Percentiles rank a stretch among this genome's conserved stretches.
phyloP scores from a whole-genome alignment of 148 eudicot genomes.

The Fagopyrum homotropicum region DNA sequence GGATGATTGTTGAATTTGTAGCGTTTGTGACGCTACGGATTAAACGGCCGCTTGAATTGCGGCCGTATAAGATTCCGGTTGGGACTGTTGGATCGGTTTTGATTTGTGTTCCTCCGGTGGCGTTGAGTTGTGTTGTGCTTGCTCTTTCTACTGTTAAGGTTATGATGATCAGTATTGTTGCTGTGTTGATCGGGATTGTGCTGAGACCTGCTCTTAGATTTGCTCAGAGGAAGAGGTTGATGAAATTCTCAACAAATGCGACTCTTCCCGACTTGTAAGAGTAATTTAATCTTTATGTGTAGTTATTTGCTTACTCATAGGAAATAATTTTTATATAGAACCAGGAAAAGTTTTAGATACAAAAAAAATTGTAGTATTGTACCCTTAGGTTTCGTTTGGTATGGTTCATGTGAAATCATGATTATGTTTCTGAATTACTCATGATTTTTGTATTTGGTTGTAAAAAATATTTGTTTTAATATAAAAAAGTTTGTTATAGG shows the following conservation, averaged over 20 bases:
- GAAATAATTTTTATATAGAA: too few species aligned
- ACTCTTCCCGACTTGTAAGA: constrained; percentile 15
- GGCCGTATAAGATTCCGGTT: constrained; percentile 33
- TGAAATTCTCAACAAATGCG: constrained; percentile 20
- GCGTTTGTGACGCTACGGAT: constrained; percentile 31
- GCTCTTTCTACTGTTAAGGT: constrained; percentile 26
- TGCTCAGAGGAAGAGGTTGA: constrained; percentile 21
- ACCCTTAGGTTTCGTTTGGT: too few species aligned
- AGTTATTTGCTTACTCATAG: too few species aligned
- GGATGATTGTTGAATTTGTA: constrained; percentile 37
- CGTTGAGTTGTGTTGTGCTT: constrained; percentile 24
- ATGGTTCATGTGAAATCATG: too few species aligned
- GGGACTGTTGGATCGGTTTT: constrained; percentile 30
- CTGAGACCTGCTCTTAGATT: constrained; percentile 25
- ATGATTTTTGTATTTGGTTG: too few species aligned
- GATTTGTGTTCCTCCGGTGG: constrained; percentile 30
- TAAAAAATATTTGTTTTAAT: too few species aligned
- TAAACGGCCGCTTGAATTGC: constrained; percentile 24
- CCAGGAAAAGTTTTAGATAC: too few species aligned
- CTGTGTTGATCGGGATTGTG: constrained; percentile 21
- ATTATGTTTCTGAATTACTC: too few species aligned
- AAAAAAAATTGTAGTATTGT: too few species aligned
- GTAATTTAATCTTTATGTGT: too few species aligned
- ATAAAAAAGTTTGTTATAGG: too few species aligned
- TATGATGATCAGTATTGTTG: constrained; percentile 27